Evolutionary conservation across 1,284 basidiomycete genomes (phyloP), one percentile per base, ranked within the genome.

Genomic region (Tylopilus sp.): DNA sequence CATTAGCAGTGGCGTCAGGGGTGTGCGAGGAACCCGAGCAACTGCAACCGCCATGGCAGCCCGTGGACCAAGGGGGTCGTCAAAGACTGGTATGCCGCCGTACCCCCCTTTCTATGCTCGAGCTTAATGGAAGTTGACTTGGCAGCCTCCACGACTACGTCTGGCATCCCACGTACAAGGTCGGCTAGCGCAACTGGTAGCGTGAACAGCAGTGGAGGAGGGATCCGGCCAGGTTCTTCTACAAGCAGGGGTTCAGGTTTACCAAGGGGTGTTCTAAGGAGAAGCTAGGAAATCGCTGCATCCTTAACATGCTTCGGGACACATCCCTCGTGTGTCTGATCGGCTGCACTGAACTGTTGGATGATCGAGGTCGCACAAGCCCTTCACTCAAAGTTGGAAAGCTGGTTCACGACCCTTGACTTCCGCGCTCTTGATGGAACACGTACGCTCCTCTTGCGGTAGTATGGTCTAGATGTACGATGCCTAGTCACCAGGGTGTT

Each of bases 21-120:
- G 80, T 13, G 76, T 80, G 13, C 67, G 79, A 53, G 80, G 81
- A 9, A 81, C 78, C 6, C 66, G 78, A 36, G 77, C 77, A 3
- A 67, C 63, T 19, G 61, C 60, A 7, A 64, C 62, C 11, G 55
- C 65, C 5, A 60, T 66, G 36, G 66, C 68, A 2, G 64, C 73
- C 26, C 67, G 74, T 58, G 57, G 67, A 54, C 59, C 69, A 37
- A 58, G 60, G 41, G 62, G 63, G 26, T 43, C 35, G 21, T 44
- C 63, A 31, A 64, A 28, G 33, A 52, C 55, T 34, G 62, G 65
- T 65, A 48, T 10, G 61, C 31, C 12, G 33, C 13, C 6, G 30
- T 2, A 1, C 30, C 38, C 30, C 29, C 34, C 33, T 31, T 13
- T 51, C 19, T 48, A 12, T 16, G n/a, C 33, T 35, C 6, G 5